Percentiles rank a stretch among this genome's conserved stretches.
Evolutionary conservation across 2,329 filamentous ascomycete species (phyloP).

Genomic region (Malbranchea zuffiana): DNA sequence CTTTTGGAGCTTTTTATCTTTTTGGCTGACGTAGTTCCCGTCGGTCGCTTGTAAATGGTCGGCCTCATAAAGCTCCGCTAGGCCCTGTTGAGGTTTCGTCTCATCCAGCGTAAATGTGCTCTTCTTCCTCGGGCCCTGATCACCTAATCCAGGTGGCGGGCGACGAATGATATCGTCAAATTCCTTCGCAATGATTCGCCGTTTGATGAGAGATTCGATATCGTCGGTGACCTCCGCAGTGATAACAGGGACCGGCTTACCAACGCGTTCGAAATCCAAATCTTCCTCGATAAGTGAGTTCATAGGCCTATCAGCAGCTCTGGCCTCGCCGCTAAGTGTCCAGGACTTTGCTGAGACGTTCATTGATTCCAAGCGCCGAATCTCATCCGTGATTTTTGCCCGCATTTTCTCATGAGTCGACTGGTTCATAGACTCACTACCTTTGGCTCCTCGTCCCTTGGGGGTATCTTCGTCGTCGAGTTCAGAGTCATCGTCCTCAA

Average conservation of each 20-base stretch:
- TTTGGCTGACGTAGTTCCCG: constrained; percentile 67
- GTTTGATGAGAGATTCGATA: constrained; percentile 89
- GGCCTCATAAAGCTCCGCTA: constrained; percentile 89
- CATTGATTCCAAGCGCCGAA: constrained; percentile 77
- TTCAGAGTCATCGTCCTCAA: constrained; percentile 55
- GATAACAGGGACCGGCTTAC: constrained; percentile 89
- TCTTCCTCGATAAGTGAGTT: constrained; percentile 94
- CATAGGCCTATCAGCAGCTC: constrained; percentile 66
- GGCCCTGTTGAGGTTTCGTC: constrained; percentile 70
- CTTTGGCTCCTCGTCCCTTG: constrained; percentile 27
- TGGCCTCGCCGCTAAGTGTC: constrained; percentile 80
- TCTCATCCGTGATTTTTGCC: constrained; percentile 77
- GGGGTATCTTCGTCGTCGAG: constrained; percentile 57
- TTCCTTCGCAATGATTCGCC: constrained; percentile 75
- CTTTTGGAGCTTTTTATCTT: constrained; percentile 69
- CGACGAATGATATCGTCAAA: constrained; percentile 86
- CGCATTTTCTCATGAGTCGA: constrained; percentile 81
- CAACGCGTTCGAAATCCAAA: constrained; percentile 86
- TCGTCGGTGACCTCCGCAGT: constrained; percentile 82
- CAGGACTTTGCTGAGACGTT: constrained; percentile 85
- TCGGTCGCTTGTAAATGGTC: constrained; percentile 72
- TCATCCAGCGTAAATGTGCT: constrained; percentile 76
- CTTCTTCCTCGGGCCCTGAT: constrained; percentile 51
- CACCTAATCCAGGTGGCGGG: constrained; percentile 60
- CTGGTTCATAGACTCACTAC: constrained; percentile 20